These are phyloP conservation scores for Quercus berberidifolia DNA, from an alignment of 306 rosid species.

Conservation along the genomic window DNA sequence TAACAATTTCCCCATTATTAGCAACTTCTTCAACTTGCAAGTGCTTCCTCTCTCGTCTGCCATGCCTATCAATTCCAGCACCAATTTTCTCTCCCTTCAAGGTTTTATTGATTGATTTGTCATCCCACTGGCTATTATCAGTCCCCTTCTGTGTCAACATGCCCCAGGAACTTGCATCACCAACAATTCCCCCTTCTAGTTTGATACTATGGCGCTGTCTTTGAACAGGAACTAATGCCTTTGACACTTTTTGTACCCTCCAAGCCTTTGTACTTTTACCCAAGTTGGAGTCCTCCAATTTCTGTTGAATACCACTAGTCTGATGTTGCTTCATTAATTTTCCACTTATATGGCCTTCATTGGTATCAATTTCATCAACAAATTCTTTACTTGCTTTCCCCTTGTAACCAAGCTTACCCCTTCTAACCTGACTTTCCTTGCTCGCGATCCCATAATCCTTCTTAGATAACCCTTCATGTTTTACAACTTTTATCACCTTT, in stretches of 20 bases:
- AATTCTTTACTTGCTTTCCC: slow-evolving; percentile 18
- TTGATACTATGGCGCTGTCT: slow-evolving; percentile 1
- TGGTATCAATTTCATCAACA: slow-evolving; percentile 27
- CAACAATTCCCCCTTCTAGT: background rate
- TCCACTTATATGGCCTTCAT: slow-evolving; percentile 18
- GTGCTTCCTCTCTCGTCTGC: slow-evolving; percentile 26
- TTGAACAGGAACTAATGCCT: slow-evolving; percentile 3
- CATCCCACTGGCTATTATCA: slow-evolving; percentile 22
- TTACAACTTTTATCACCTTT: slow-evolving; percentile 20
- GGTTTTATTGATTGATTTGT: slow-evolving; percentile 22
- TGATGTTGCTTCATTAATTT: slow-evolving; percentile 26
- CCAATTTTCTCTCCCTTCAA: slow-evolving; percentile 25
- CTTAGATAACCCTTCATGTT: slow-evolving; percentile 8
- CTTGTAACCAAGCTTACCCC: slow-evolving; percentile 7
- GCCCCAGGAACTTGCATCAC: slow-evolving; percentile 24
- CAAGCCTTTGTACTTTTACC: slow-evolving; percentile 6
- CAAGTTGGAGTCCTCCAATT: slow-evolving; percentile 17
- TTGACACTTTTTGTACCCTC: slow-evolving; percentile 19
- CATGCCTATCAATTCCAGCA: slow-evolving; percentile 18
- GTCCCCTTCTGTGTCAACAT: slow-evolving; percentile 7
- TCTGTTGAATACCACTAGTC: slow-evolving; percentile 21
- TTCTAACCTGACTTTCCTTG: slow-evolving; percentile 14
- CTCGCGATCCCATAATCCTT: slow-evolving; percentile 1
- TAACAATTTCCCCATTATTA: slow-evolving; percentile 1
- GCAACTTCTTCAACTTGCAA: slow-evolving; percentile 25